Base-by-base conservation (phyloP, 768 basidiomycete genomes). In the Calocybe gangraenosa region DNA sequence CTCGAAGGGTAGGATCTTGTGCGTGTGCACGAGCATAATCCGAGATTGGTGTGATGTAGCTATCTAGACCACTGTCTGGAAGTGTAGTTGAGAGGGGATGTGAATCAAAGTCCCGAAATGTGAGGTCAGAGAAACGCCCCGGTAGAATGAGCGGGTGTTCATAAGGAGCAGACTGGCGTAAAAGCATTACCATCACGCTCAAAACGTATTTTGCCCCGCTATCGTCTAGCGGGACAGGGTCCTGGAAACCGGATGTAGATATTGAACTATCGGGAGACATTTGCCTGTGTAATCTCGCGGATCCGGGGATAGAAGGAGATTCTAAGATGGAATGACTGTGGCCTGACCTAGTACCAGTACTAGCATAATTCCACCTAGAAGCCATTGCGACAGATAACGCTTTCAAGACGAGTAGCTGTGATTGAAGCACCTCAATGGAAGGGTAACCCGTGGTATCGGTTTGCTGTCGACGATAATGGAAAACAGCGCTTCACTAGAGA, bases 361-460 rank as follows among this genome's bases (percentile, higher is more conserved):
- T 65, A 4, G 70, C 59, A 40, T 68, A 63, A 28, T 67, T 72
- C 86, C 87, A 92, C 23, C 87, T 81, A 13, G 86, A 82, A 3
- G 87, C 79, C 75, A 94, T 81, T 37, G 83, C 79, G 35, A 85
- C 71, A 0, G 84, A 75, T 10, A 95, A 64, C 18, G 93, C 81
- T 65, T 93, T 91, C 56, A 93, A 73, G 31, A 94, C 66, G 54
- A 89, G 90, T 1, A 94, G 71, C 60, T 93, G 88, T 0, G 92
- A 93, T 58, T 94, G 91, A 3, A 92, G 74, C 34, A 84, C 76
- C 45, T 91, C 85, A 14, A 88, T 70, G 2, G 82, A 69, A 46
- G 76, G 66, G 43, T 70, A 67, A 1, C 78, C 79, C 19, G 71
- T 65, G 11, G 64, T 50, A 55, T 81, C 78, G 49, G 70, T 67